Conservation (phyloP, 306 rosid species). For the Abrus precatorius region DNA sequence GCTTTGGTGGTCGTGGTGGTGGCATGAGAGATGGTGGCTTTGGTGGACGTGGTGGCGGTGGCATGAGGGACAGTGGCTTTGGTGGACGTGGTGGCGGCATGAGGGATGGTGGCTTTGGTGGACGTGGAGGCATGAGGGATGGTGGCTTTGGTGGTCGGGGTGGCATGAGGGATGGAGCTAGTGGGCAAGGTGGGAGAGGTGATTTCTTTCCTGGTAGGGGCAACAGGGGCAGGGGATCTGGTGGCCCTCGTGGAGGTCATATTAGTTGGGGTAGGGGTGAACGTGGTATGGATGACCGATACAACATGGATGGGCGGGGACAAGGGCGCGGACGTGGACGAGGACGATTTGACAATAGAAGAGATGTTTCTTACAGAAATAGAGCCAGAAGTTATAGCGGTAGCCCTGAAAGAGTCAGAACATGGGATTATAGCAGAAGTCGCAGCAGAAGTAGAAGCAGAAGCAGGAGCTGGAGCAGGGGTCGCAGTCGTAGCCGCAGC, state of each 20-base stretch:
- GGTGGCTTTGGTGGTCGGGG: slow-evolving; percentile 76
- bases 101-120: slow-evolving; percentile 60
- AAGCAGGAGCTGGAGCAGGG: slow-evolving; percentile 35
- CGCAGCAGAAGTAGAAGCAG: slow-evolving; percentile 61
- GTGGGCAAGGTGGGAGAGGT: slow-evolving; percentile 75
- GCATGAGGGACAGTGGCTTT: slow-evolving; percentile 61
- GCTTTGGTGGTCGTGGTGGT: slow-evolving; percentile 59
- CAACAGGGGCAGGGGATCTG: slow-evolving; percentile 83
- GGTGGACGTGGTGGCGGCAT: slow-evolving; percentile 68
- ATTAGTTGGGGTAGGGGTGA: slow-evolving; percentile 85
- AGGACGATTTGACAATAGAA: slow-evolving; percentile 86
- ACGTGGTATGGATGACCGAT: slow-evolving; percentile 66
- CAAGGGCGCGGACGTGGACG: slow-evolving; percentile 90
- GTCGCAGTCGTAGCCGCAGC: slow-evolving; percentile 72
- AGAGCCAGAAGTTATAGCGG: slow-evolving; percentile 88
- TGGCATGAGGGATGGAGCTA: slow-evolving; percentile 66
- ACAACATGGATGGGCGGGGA: slow-evolving; percentile 75
- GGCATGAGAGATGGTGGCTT: slow-evolving; percentile 69
- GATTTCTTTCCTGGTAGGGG: slow-evolving; percentile 85
- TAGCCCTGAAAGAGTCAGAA: slow-evolving; percentile 92
- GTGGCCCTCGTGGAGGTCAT: slow-evolving; percentile 72
- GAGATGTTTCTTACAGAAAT: slow-evolving; percentile 64
- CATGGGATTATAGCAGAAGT: slow-evolving; percentile 77
- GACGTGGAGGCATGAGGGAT: slow-evolving; percentile 73
- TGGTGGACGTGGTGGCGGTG: slow-evolving; percentile 65